Evolutionary conservation across 208 protist species (phyloP).

Genomic region (Porcisia hertigi): DNA sequence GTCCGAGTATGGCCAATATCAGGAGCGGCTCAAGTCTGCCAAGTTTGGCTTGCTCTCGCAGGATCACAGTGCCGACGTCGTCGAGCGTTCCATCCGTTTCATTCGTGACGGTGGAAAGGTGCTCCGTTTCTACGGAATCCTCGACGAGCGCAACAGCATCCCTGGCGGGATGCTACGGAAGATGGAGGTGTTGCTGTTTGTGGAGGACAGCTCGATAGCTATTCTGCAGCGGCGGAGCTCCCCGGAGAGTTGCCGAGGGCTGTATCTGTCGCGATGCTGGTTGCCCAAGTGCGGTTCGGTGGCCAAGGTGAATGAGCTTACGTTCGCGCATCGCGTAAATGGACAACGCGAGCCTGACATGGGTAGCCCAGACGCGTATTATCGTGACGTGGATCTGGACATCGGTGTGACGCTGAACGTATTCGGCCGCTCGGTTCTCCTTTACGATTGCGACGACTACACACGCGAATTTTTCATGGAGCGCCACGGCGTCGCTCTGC

Average conservation of each 20-base stretch:
- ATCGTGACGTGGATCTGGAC: constrained; percentile 81
- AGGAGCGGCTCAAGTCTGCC: constrained; percentile 53
- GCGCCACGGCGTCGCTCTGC: constrained; percentile 55
- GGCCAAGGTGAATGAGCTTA: constrained; percentile 76
- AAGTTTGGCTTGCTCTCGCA: constrained; percentile 72
- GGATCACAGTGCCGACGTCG: constrained; percentile 63
- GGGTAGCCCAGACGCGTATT: constrained; percentile 67
- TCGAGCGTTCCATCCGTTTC: constrained; percentile 80
- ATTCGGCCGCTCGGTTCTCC: constrained; percentile 73
- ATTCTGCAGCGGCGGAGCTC: constrained; percentile 91
- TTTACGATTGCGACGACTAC: constrained; percentile 95
- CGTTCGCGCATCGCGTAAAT: constrained; percentile 83
- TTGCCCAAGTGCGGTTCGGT: constrained; percentile 80
- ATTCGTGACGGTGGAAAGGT: constrained; percentile 94
- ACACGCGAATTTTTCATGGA: constrained; percentile 90
- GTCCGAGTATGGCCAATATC: constrained; percentile 48
- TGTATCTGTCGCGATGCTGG: constrained; percentile 86
- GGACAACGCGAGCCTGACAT: constrained; percentile 78
- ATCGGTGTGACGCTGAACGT: constrained; percentile 86
- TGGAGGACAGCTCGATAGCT: constrained; percentile 95
- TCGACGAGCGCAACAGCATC: constrained; percentile 63
- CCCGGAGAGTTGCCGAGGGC: constrained; percentile 86
- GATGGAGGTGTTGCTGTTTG: constrained; percentile 94
- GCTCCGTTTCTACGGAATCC: constrained; percentile 94
- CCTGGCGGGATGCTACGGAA: constrained; percentile 76